phyloP scores from a whole-genome alignment of 2,329 filamentous ascomycete genomes.

The Ophiostoma sp. region DNA sequence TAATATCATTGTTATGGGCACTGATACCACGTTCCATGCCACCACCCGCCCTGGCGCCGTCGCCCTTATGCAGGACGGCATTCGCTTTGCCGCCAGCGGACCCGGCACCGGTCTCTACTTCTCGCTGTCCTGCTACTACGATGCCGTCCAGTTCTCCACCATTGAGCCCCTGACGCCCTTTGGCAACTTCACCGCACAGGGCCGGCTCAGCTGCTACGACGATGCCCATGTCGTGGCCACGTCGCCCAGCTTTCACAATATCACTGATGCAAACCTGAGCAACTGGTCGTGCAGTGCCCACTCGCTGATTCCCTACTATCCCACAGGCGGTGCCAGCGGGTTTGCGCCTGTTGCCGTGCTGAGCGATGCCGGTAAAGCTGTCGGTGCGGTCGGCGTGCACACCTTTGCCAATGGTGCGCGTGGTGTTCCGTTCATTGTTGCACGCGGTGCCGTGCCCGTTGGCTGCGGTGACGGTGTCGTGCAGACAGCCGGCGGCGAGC shows the following conservation, averaged over 20 bases:
- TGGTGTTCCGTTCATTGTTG: conserved; percentile 41
- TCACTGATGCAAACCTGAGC: conserved; percentile 37
- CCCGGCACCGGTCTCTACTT: conserved; percentile 33
- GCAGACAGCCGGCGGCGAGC: conserved; percentile 32
- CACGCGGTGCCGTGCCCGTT: conserved; percentile 38
- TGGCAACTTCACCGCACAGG: conserved; percentile 38
- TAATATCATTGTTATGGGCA: conserved; percentile 40
- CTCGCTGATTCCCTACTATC: conserved; percentile 38
- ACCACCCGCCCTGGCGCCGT: conserved; percentile 31
- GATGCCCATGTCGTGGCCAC: conserved; percentile 38
- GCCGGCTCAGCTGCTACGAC: conserved; percentile 38
- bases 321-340: conserved; percentile 32
- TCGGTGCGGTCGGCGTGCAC: conserved; percentile 7
- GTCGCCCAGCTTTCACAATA: conserved; percentile 30
- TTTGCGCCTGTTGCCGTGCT: conserved; percentile 40
- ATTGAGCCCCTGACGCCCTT: conserved; percentile 33
- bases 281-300: conserved; percentile 42
- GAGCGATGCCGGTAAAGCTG: conserved; percentile 26
- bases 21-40: conserved; percentile 36
- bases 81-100: conserved; percentile 29
- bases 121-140: conserved; percentile 41
- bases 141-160: conserved; percentile 25
- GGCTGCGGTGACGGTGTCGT: conserved; percentile 39
- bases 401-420: conserved; percentile 26
- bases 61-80: conserved; percentile 37